Base-by-base conservation (phyloP, 352 stramenopile genomes). In the Phytophthora cryptogea region DNA sequence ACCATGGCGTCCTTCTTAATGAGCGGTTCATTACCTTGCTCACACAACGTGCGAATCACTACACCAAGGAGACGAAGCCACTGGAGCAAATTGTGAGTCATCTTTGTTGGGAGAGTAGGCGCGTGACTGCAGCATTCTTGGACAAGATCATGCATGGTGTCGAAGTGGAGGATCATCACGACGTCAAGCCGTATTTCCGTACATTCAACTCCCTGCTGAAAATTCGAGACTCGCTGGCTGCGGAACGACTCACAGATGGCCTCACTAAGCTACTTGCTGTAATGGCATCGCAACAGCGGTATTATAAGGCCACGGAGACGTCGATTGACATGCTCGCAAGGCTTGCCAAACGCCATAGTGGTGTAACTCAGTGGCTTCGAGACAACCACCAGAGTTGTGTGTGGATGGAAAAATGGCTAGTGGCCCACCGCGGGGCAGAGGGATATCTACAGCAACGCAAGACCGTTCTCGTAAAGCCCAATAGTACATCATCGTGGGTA, bases 121-220 rank as follows among this genome's bases (percentile, higher is more conserved):
- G 63, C 3, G 68, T 89, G 9, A 89, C 87, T 30, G 40, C 53
- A 1, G 57, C 75, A 13, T 88, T 92, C 32, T 47, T 91, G 37
- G 68, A 90, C 35, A 77, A 62, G 16, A 83, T 96, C 52, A 76
- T 88, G 50, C 64, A 81, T 31, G 86, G 82, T n/a, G 86, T 96
- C 11, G 80, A 94, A 54, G 60, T 66, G 27, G 78, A 92, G 47
- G 86, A 96, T 54, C 82, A 95, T 50, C 81, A 95, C 28, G 85
- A 94, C 39, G 74, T 96, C 43, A 96, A 96, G 43, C 68, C 86
- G n/a, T 95, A 89, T 41, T 95, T 96, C 54, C 88, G 88, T 10
- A 90, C 84, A n/a, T 54, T 96, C 5, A 91, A 89, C 33, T 78
- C 84, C 48, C 51, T 96, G 9, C 60, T 94, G 16, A 93, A 92